Conservation (phyloP, 2,329 filamentous ascomycete genomes). For the Arachnopeziza araneosa region DNA sequence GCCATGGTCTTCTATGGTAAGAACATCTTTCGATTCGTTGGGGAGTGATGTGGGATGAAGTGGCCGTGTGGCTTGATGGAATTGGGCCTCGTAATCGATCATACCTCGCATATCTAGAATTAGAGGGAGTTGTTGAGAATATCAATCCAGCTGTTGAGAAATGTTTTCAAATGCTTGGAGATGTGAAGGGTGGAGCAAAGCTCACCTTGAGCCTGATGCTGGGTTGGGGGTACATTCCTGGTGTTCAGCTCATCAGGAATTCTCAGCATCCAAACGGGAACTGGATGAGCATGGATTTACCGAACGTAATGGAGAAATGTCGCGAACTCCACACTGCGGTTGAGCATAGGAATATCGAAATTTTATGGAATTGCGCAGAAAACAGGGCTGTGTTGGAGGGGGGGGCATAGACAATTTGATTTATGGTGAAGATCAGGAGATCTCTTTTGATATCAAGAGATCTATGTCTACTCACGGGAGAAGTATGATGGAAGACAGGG, state of each 20-base stretch:
- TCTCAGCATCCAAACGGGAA: not conserved
- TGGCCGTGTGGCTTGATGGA: not conserved
- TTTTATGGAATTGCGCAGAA: not conserved
- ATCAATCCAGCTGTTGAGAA: constrained; percentile 6
- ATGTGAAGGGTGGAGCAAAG: not conserved
- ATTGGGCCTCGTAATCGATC: not conserved
- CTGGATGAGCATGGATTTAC: constrained; percentile 8
- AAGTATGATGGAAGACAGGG: not conserved
- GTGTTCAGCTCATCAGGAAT: not conserved
- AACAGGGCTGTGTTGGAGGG: not conserved
- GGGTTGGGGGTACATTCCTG: not conserved
- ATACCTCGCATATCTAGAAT: not conserved
- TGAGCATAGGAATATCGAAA: not conserved
- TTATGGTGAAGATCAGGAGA: not conserved
- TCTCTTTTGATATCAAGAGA: not conserved
- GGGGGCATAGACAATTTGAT: not conserved
- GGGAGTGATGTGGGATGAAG: constrained; percentile 1
- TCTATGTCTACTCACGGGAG: not conserved
- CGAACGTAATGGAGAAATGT: constrained; percentile 4
- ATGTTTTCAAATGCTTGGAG: not conserved
- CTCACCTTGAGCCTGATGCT: constrained; percentile 2
- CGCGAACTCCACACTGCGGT: not conserved
- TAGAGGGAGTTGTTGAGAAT: constrained; percentile 5
- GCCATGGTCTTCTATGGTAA: not conserved
- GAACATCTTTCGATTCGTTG: constrained; percentile 4